Evolutionary conservation across 2,329 filamentous ascomycete species (phyloP).

Genomic region (Byssochlamys sp.): DNA sequence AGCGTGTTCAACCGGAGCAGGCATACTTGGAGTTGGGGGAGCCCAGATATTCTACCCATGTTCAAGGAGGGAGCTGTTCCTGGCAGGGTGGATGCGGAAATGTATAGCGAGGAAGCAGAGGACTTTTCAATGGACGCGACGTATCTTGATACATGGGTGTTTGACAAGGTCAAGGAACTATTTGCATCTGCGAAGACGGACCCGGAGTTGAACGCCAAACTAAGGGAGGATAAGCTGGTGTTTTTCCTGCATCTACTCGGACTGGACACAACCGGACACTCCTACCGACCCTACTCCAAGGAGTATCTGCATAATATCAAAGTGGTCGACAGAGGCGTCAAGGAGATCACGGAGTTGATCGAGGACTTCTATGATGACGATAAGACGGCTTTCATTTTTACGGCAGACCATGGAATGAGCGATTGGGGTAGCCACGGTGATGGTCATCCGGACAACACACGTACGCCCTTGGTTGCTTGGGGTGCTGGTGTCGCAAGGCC

Average conservation of each 20-base stretch:
- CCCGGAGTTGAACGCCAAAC: slow-evolving; percentile 58
- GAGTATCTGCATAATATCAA: slow-evolving; percentile 94
- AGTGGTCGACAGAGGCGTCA: slow-evolving; percentile 80
- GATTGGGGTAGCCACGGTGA: slow-evolving; percentile 99
- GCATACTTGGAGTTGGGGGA: slow-evolving; percentile 99
- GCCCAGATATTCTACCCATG: slow-evolving; percentile 94
- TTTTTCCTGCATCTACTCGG: slow-evolving; percentile 93
- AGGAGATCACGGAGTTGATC: slow-evolving; percentile 70
- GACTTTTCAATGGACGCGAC: slow-evolving; percentile 79
- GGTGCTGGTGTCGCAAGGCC: slow-evolving; percentile 81
- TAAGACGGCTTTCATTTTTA: slow-evolving; percentile 91
- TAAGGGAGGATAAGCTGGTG: slow-evolving; percentile 76
- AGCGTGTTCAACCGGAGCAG: slow-evolving; percentile 94
- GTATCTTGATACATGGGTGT: slow-evolving; percentile 84
- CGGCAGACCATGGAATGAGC: slow-evolving; percentile 97
- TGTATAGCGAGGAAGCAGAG: slow-evolving; percentile 73
- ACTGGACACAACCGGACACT: slow-evolving; percentile 80
- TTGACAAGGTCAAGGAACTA: slow-evolving; percentile 79
- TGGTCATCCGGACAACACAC: slow-evolving; percentile 91
- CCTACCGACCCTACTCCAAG: slow-evolving; percentile 79
- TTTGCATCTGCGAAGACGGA: slow-evolving; percentile 74
- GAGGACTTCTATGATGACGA: slow-evolving; percentile 75
- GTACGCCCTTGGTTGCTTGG: slow-evolving; percentile 87
- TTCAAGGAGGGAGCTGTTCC: slow-evolving; percentile 86
- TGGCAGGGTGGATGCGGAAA: slow-evolving; percentile 76